phyloP scores from a whole-genome alignment of 2,329 filamentous ascomycete genomes.

The Fusarium burgessii region DNA sequence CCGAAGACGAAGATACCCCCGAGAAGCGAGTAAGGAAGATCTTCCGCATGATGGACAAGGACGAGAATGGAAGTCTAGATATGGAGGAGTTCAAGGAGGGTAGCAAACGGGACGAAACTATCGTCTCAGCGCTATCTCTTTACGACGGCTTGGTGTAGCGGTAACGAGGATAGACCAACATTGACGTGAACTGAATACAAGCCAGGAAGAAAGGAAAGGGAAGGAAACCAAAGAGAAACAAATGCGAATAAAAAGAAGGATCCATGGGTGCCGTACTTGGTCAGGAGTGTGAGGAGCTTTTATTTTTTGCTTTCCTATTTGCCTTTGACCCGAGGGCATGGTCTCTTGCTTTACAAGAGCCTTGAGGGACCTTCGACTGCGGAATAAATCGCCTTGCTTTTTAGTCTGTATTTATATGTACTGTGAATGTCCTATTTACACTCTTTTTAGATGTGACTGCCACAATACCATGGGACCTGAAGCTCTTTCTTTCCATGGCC shows the following conservation, averaged over 20 bases:
- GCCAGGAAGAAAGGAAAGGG: conserved; percentile 1
- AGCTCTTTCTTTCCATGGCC: neutral
- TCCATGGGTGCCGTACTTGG: conserved; percentile 32
- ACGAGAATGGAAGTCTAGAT: conserved; percentile 96
- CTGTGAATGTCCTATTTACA: neutral
- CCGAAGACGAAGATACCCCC: conserved; percentile 97
- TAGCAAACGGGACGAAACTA: conserved; percentile 98
- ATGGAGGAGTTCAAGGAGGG: conserved; percentile 99
- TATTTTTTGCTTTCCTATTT: conserved; percentile 45
- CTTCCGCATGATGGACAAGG: conserved; percentile 99
- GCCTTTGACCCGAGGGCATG: conserved; percentile 23
- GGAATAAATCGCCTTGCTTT: conserved; percentile 40
- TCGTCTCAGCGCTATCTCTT: conserved; percentile 94
- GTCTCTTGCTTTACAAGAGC: conserved; percentile 37
- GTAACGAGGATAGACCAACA: neutral
- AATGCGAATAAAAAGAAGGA: conserved; percentile 40
- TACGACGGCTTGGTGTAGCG: conserved; percentile 91
- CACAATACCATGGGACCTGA: neutral
- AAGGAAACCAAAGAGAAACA: conserved; percentile 20
- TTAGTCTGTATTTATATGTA: neutral
- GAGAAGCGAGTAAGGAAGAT: conserved; percentile 99
- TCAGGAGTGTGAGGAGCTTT: conserved; percentile 46
- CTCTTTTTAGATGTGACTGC: neutral
- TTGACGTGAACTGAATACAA: conserved; percentile 7
- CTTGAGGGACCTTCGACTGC: conserved; percentile 41